Evolutionary conservation across 1,284 basidiomycete genomes (phyloP), one percentile per base, ranked within the genome.

Genomic region (Trichosporon sp.): DNA sequence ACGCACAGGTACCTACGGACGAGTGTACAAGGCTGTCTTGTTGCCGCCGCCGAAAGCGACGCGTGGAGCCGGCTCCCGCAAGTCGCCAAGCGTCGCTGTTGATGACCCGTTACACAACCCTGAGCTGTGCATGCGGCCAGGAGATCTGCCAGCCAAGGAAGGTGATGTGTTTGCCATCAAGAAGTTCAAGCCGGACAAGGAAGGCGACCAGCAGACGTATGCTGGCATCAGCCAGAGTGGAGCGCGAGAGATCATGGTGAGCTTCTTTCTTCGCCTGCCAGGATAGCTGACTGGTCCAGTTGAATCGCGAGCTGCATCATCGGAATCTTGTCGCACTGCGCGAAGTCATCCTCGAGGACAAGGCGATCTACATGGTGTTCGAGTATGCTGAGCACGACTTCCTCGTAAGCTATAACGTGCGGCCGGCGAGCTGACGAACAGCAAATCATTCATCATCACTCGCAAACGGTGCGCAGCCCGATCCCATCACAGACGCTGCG

Each of bases 101-200:
- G 66, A 62, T 11, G 74, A 74, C 29, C 70, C 75, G 10, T 65
- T 77, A 5, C 70, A 70, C 59, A 75, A 79, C 64, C 77, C 77
- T n/a, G 77, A 79, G 58, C 58, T 73, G 54, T 78, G 74, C 68
- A 79, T 76, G 72, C 71, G 79, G 1, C 88, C 89, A 67, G 83
- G 86, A 33, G 89, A 83, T 58, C 65, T 76, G 29, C 74, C 86
- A 1, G 82, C 83, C 10, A 87, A 88, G 49, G 78, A 79, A 56
- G 86, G 83, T 1, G 83, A 82, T 63, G 84, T 95, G 57, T 90
- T 93, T 73, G 96, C 95, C 4, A 98, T 99, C 82, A 99, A 99
- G 83, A 99, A 99, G 80, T 99, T 99, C 84, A 99, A 99, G 78
- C 95, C 95, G 0, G 96, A 99, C 83, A 98, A 98, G 78, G 94